These are phyloP conservation scores for Xylariaceae sp. DNA, from an alignment of 2,329 filamentous ascomycete genomes.

Conservation along the genomic window DNA sequence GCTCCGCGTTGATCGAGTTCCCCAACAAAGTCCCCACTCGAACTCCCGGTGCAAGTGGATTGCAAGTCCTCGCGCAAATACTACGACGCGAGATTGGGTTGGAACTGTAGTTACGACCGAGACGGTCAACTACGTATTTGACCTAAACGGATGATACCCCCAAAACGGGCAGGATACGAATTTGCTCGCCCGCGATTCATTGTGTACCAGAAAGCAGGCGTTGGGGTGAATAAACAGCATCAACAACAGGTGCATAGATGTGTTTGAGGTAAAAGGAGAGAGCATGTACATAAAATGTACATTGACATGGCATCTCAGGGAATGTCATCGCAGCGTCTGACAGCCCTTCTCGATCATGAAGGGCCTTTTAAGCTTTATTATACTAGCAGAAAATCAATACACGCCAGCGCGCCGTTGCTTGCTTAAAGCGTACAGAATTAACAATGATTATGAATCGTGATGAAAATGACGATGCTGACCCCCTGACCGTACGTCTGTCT, in stretches of 20 bases:
- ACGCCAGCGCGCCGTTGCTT: constrained; percentile 7
- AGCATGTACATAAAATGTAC: neutral
- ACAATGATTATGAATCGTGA: neutral
- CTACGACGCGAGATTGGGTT: constrained; percentile 48
- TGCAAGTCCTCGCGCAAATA: constrained; percentile 50
- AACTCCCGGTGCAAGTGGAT: constrained; percentile 45
- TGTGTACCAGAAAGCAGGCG: constrained; percentile 15
- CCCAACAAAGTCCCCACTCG: constrained; percentile 50
- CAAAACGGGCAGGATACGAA: constrained; percentile 5
- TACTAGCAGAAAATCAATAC: constrained; percentile 7
- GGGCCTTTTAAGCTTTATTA: neutral
- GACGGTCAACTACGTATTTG: neutral
- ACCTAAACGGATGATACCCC: neutral
- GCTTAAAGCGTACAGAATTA: neutral
- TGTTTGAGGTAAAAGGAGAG: constrained; percentile 1
- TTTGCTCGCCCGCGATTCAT: constrained; percentile 5
- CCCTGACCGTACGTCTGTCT: constrained; percentile 9
- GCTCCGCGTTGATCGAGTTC: constrained; percentile 67
- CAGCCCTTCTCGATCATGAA: no score
- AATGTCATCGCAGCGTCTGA: neutral
- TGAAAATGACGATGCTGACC: neutral
- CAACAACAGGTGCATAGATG: constrained; percentile 20
- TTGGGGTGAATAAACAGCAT: constrained; percentile 22
- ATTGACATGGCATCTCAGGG: constrained; percentile 3
- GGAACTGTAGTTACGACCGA: constrained; percentile 32